These are phyloP conservation scores for Petunia hybrid DNA, from an alignment of 305 asterid species.

Conservation along the genomic window DNA sequence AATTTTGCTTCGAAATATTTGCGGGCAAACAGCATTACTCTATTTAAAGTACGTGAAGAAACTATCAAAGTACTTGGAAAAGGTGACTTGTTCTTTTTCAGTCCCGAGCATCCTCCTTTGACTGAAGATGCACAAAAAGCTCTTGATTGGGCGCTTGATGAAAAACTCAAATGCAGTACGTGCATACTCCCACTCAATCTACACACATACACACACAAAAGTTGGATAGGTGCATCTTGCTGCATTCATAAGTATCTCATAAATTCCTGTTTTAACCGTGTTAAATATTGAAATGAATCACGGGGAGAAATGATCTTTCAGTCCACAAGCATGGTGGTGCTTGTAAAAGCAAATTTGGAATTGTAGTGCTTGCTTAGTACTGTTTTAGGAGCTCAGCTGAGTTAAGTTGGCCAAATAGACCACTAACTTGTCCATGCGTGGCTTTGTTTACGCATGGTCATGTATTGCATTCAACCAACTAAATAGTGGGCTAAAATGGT, in stretches of 20 bases:
- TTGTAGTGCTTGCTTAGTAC: slow-evolving; percentile 6
- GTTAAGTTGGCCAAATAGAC: background rate
- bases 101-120: slow-evolving; percentile 74
- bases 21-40: slow-evolving; percentile 64
- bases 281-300: slow-evolving; percentile 8
- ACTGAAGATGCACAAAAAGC: slow-evolving; percentile 73
- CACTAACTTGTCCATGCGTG: background rate
- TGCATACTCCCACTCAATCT: background rate
- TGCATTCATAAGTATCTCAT: background rate
- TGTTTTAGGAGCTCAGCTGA: background rate
- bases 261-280: slow-evolving; percentile 1
- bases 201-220: background rate
- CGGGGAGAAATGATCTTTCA: background rate
- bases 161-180: slow-evolving; percentile 69
- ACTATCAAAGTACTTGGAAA: slow-evolving; percentile 54
- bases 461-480: background rate
- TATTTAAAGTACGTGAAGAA: slow-evolving; percentile 73
- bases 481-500: slow-evolving; percentile 7
- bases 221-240: slow-evolving; percentile 7
- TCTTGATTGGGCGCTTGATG: slow-evolving; percentile 76
- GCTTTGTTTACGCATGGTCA: background rate
- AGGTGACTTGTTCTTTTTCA: slow-evolving; percentile 52
- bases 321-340: slow-evolving; percentile 4
- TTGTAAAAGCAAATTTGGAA: background rate
- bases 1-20: slow-evolving; percentile 68